Percentiles rank a stretch among this genome's conserved stretches.
These are phyloP conservation scores for Globisporangium megalacanthum DNA, from an alignment of 352 stramenopile species.

Conservation along the genomic window DNA sequence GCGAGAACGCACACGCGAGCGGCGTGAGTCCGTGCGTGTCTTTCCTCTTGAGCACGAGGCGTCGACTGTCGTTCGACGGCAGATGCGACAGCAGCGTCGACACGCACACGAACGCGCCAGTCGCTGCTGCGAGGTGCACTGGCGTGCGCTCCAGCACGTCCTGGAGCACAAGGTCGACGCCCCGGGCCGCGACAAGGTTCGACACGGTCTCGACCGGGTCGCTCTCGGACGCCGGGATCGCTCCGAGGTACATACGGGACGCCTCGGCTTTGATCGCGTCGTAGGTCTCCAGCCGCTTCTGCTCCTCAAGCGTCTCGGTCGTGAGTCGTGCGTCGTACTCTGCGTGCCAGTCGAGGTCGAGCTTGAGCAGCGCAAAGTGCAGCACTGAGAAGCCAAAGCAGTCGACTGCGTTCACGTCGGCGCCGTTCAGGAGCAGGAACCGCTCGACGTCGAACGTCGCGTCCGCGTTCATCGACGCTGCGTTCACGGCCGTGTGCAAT, in stretches of 20 bases:
- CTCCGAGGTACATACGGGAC: conserved; percentile 27
- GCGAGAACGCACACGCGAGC: conserved; percentile 42
- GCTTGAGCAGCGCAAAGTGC: conserved; percentile 67
- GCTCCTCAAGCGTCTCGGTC: conserved; percentile 16
- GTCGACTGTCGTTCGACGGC: conserved; percentile 34
- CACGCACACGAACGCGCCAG: conserved; percentile 64
- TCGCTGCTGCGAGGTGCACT: conserved; percentile 62
- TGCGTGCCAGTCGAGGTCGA: conserved; percentile 58
- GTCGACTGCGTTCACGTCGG: conserved; percentile 48
- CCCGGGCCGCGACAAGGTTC: conserved; percentile 46
- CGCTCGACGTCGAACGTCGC: conserved; percentile 71
- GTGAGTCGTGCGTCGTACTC: conserved; percentile 30
- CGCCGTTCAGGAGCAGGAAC: conserved; percentile 51
- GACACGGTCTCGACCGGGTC: conserved; percentile 77
- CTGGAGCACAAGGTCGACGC: conserved; percentile 28
- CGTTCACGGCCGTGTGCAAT: conserved; percentile 67
- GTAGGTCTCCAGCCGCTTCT: conserved; percentile 24
- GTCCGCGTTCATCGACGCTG: conserved; percentile 56
- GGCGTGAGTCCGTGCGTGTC: conserved; percentile 37
- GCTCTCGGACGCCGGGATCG: conserved; percentile 34
- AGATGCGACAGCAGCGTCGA: conserved; percentile 45
- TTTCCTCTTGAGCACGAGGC: conserved; percentile 39
- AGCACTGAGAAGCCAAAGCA: conserved; percentile 46
- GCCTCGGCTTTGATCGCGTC: conserved; percentile 35
- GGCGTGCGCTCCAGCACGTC: conserved; percentile 52